Conservation (phyloP, 1,139 yeast genomes). For the Nakaseomyces delphensis region DNA sequence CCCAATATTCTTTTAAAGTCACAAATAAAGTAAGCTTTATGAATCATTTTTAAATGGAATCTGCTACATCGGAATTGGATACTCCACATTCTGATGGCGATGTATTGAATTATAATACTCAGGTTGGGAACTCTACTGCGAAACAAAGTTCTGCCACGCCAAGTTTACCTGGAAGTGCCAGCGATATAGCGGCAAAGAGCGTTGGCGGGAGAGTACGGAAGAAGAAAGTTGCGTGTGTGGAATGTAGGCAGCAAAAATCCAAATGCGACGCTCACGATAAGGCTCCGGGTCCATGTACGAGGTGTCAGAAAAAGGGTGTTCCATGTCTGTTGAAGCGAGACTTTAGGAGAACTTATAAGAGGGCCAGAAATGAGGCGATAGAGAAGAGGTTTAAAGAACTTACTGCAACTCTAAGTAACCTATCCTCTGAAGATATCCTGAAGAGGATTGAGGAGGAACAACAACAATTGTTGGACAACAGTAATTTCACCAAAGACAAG, state of each 20-base stretch:
- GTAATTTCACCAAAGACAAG: constrained; percentile 29
- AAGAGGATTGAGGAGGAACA: constrained; percentile 26
- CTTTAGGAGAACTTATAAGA: constrained; percentile 79
- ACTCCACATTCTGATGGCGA: constrained; percentile 1
- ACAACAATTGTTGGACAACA: constrained; percentile 20
- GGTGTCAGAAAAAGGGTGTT: constrained; percentile 64
- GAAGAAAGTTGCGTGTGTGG: constrained; percentile 78
- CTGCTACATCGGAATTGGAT: constrained; percentile 1
- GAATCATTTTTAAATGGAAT: not conserved
- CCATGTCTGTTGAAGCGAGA: constrained; percentile 68
- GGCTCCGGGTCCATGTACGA: constrained; percentile 72
- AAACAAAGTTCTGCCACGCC: not conserved
- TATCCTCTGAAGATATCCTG: constrained; percentile 43
- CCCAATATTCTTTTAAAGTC: no score
- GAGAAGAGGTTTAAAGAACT: constrained; percentile 71
- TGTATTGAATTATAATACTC: not conserved
- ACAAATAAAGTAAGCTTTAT: not conserved
- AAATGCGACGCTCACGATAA: constrained; percentile 78
- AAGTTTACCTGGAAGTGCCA: not conserved
- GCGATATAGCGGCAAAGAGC: not conserved
- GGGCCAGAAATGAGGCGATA: constrained; percentile 76
- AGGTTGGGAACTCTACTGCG: not conserved
- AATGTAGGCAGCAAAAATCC: constrained; percentile 90
- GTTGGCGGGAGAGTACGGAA: constrained; percentile 8
- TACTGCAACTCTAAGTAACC: constrained; percentile 46